A percentile compares a stretch with the other conserved stretches of the same genome.
phyloP scores from a whole-genome alignment of 1,139 yeast species.

The Lodderomyces margitis region DNA sequence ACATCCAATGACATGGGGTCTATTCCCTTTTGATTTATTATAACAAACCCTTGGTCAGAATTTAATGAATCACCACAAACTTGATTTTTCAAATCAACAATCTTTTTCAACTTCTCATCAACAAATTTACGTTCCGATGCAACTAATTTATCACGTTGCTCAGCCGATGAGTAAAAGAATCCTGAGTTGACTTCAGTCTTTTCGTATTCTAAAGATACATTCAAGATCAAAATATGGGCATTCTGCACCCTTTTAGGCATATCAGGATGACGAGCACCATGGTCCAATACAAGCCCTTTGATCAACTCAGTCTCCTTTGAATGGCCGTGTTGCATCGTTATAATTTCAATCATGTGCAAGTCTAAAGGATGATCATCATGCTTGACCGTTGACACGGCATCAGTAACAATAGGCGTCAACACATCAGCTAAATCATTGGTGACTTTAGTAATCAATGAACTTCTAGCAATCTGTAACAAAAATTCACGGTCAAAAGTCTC shows the following conservation, averaged over 20 bases:
- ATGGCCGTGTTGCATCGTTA: slow-evolving; percentile 95
- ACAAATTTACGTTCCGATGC: slow-evolving; percentile 93
- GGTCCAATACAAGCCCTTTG: slow-evolving; percentile 91
- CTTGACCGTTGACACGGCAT: slow-evolving; percentile 83
- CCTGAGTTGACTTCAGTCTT: slow-evolving; percentile 98
- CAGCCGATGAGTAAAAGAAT: slow-evolving; percentile 91
- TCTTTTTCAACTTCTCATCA: slow-evolving; percentile 88
- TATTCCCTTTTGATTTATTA: slow-evolving; percentile 97
- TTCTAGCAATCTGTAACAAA: slow-evolving; percentile 84
- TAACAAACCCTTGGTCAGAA: slow-evolving; percentile 78
- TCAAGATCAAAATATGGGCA: slow-evolving; percentile 81
- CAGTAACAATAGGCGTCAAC: slow-evolving; percentile 91
- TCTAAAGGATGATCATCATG: slow-evolving; percentile 60
- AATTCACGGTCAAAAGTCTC: slow-evolving; percentile 74
- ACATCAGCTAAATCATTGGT: slow-evolving; percentile 71
- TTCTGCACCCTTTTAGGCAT: slow-evolving; percentile 90
- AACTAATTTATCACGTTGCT: slow-evolving; percentile 93
- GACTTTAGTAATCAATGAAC: slow-evolving; percentile 87
- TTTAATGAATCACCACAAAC: slow-evolving; percentile 69
- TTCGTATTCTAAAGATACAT: slow-evolving; percentile 94
- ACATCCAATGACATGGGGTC: slow-evolving; percentile 98
- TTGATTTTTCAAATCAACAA: slow-evolving; percentile 86
- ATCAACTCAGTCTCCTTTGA: slow-evolving; percentile 82
- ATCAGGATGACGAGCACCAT: slow-evolving; percentile 99
- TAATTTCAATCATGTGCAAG: slow-evolving; percentile 95